Base-by-base conservation (phyloP, 2,329 filamentous ascomycete genomes). In the Didymella pinodella region DNA sequence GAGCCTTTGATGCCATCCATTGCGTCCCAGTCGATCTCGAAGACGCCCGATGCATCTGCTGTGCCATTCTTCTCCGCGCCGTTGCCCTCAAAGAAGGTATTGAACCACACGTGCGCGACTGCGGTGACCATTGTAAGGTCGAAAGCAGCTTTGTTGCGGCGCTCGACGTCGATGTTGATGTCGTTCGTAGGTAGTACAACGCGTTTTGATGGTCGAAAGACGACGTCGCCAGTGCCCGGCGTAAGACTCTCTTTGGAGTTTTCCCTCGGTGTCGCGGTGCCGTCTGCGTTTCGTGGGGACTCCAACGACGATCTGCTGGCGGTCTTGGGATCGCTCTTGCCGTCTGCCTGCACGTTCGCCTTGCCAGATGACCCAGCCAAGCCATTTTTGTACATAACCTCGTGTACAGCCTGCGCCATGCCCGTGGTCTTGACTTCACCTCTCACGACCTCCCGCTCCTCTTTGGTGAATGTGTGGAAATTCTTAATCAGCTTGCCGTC, bases 1-100 rank as follows among this genome's bases (percentile, higher is more conserved):
- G 90, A 93, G 0, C 95, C 95, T 75, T 97, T 97, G 76, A 99
- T 93, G 3, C 95, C 95, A 67, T 99, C 95, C 87, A 99, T 91
- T 20, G 83, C 84, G 18, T 90, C 87, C 87, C 88, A 92, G n/a
- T 86, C 84, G 26, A 88, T 87, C 61, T 88, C 86, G 72, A 90
- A 91, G 7, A 90, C 82, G 10, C 89, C 94, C 10, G 85, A 90
- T 43, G 88, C 84, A 48, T 90, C 84, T 0, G 91, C 83, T 16
- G 82, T 79, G 25, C 90, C 91, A 28, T 80, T 77, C 41, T 88
- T 83, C 70, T 93, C 90, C 0, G 90, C 88, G 0, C 90, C 90
- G 20, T 86, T 81, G 44, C 93, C 93, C 78, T 98, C 95, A 69
- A 98, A 98, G 77, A 88, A 98, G 1, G 88, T 83, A 72, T 99